Evolutionary conservation across 805 yeast species (phyloP).

Genomic region (Starmerella sp.): DNA sequence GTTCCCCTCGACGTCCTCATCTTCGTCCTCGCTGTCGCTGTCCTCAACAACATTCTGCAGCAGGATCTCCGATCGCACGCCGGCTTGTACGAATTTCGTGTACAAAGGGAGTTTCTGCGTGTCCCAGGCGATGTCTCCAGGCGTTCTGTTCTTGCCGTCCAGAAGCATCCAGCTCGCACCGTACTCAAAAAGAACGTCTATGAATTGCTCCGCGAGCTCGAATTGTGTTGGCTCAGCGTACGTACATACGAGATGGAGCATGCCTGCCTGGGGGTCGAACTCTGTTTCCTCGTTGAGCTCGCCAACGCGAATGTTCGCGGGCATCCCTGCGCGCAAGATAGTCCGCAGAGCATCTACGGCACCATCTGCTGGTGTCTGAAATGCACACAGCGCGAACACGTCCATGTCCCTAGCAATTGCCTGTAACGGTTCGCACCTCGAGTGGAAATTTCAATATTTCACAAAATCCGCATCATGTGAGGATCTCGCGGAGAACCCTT

Average conservation of each 20-base stretch:
- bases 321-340: conserved; percentile 24
- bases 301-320: conserved; percentile 21
- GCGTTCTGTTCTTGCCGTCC: conserved; percentile 62
- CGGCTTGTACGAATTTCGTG: conserved; percentile 56
- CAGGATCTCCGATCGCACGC: conserved; percentile 78
- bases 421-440: not conserved
- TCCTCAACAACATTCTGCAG: conserved; percentile 47
- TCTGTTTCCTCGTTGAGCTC: conserved; percentile 19
- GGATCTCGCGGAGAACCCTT: not conserved
- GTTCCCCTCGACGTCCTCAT: conserved; percentile 27
- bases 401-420: conserved; percentile 11
- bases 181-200: conserved; percentile 56
- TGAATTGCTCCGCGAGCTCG: conserved; percentile 34
- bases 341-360: conserved; percentile 19
- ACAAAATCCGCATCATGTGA: not conserved
- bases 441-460: not conserved
- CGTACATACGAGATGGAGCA: conserved; percentile 20
- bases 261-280: conserved; percentile 18
- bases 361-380: conserved; percentile 17
- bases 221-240: conserved; percentile 12
- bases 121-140: conserved; percentile 67
- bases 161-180: conserved; percentile 90
- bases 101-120: conserved; percentile 36
- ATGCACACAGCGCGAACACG: conserved; percentile 20
- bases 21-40: conserved; percentile 17